Conservation (phyloP, 2,329 filamentous ascomycete species). For the Neofusicoccum kwambonambiense region DNA sequence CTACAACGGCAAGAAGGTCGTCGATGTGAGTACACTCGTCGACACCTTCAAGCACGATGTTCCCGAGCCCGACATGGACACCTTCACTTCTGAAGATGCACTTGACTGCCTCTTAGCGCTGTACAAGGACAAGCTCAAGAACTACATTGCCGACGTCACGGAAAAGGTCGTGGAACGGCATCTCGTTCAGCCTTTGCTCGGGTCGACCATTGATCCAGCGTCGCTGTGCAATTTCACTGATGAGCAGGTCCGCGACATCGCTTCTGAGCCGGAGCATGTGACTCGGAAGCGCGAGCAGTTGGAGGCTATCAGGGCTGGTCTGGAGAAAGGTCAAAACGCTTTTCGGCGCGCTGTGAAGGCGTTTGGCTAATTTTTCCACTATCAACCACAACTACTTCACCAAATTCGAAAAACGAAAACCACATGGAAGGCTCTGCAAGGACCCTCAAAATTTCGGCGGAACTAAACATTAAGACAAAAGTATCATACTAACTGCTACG, state of each 20-base stretch:
- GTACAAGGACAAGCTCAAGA: slow-evolving; percentile 40
- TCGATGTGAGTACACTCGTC: background rate
- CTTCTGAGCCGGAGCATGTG: slow-evolving; percentile 34
- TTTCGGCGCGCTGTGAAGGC: slow-evolving; percentile 34
- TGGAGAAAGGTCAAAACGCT: slow-evolving; percentile 36
- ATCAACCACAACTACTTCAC: too few relatives aligned
- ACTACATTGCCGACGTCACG: slow-evolving; percentile 35
- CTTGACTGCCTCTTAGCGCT: slow-evolving; percentile 36
- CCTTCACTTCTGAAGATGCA: slow-evolving; percentile 34
- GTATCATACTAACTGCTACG: too few relatives aligned
- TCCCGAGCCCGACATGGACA: slow-evolving; percentile 33
- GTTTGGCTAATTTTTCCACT: slow-evolving; percentile 30
- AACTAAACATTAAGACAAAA: too few relatives aligned
- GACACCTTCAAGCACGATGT: background rate
- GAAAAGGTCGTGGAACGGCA: slow-evolving; percentile 42
- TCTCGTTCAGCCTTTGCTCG: slow-evolving; percentile 31
- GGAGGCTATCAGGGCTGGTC: slow-evolving; percentile 29
- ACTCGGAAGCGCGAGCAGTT: slow-evolving; percentile 29
- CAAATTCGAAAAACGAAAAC: too few relatives aligned
- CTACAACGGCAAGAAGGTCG: background rate
- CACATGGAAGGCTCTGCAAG: too few relatives aligned
- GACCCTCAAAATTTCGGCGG: too few relatives aligned
- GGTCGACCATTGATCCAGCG: slow-evolving; percentile 25
- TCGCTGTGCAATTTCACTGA: slow-evolving; percentile 32
- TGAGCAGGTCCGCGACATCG: slow-evolving; percentile 33